A percentile compares a stretch with the other conserved stretches of the same genome.
phyloP scores from a whole-genome alignment of 2,329 filamentous ascomycete species.

The Daldinia sp. region DNA sequence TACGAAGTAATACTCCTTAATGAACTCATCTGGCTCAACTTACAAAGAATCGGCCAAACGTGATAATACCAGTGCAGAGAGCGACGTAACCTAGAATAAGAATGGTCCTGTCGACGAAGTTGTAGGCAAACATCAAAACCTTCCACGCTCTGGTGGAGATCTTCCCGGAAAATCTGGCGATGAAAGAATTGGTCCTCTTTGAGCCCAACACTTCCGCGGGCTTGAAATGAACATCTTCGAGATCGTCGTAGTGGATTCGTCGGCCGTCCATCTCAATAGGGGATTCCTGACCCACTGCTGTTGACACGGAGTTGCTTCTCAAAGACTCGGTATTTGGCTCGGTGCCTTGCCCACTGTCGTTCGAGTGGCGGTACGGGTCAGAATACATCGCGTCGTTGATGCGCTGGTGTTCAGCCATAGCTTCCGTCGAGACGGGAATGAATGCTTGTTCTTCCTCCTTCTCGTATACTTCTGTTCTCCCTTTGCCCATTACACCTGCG shows the following conservation, averaged over 20 bases:
- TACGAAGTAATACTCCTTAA: background rate
- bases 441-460: conserved; percentile 64
- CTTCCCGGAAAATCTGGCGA: conserved; percentile 62
- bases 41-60: conserved; percentile 86
- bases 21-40: conserved; percentile 49
- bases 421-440: conserved; percentile 67
- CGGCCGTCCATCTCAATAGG: conserved; percentile 49
- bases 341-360: conserved; percentile 79
- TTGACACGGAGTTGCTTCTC: conserved; percentile 70
- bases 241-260: conserved; percentile 59
- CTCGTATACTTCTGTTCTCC: conserved; percentile 17
- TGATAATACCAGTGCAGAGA: conserved; percentile 75
- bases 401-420: conserved; percentile 61
- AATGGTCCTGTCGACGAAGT: conserved; percentile 77
- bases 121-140: conserved; percentile 67
- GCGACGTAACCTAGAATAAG: conserved; percentile 80
- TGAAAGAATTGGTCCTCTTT: conserved; percentile 59
- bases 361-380: conserved; percentile 64
- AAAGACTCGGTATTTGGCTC: conserved; percentile 73
- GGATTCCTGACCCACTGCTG: conserved; percentile 59
- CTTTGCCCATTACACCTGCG: conserved; percentile 52
- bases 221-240: conserved; percentile 52
- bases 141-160: conserved; percentile 65
- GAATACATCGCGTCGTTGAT: conserved; percentile 49
- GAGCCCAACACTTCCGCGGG: conserved; percentile 55